Base-by-base conservation (phyloP, 176 grass and related monocot genomes). In the Musa acuminata region DNA sequence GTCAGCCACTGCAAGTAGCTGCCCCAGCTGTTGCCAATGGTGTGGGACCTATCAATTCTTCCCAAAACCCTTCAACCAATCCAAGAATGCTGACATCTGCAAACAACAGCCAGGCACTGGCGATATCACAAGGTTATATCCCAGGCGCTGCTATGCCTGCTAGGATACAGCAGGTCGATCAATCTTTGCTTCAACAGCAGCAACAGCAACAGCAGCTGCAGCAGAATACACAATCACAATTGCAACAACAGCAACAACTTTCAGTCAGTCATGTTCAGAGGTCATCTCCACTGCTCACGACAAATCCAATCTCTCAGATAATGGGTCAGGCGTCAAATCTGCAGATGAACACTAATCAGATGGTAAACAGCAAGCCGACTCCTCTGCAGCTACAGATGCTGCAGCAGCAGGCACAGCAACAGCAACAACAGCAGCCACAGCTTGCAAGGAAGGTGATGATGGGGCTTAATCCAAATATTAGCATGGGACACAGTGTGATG, bases 371-470 rank as follows among this genome's bases (percentile, higher is more conserved):
- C 53, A 93, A 99, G 73, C 62, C 63, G 17, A 71, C 80, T 79
- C 14, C 76, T 64, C 62, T 65, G 43, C 84, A 86, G 53, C 75
- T 82, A 43, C 85, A 87, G 53, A 62, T 93, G 65, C 84, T 88
- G 71, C 90, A 88, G 58, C 89, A 92, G 78, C 84, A 86, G 80
- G 58, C 82, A 66, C 91, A 92, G 59, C 88, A 92, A 68, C 85
- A 84, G 58, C 91, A 95, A 17, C 80, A 85, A 53, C 87, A 82
- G 54, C 87, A 87, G 58, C 55, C 48, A 52, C 90, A 89, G 58
- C 88, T 89, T 58, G 74, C 88, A 2, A 89, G 90, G 78, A 99
- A 99, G 77, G 73, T 86, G 76, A 85, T 98, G 80, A 91, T 91
- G 88, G 95, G 90, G 49, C 80, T 79, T 60, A 81, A 86, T 49